Evolutionary conservation across 805 yeast genomes (phyloP), one percentile per base, ranked within the genome.

Genomic region (Hanseniaspora lindneri): DNA sequence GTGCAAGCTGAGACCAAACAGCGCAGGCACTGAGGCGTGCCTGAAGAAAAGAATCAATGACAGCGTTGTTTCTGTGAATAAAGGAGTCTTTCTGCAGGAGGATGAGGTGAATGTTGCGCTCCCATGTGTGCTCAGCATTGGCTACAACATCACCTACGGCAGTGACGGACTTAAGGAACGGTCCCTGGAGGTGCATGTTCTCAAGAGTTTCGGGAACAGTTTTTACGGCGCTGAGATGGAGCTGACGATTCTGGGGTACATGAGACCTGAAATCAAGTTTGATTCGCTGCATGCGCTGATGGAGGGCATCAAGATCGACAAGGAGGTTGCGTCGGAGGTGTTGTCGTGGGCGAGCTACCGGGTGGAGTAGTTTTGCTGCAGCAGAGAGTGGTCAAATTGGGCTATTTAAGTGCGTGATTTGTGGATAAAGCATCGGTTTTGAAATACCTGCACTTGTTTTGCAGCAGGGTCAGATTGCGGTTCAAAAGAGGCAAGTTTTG

Each of bases 111-210:
- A 70, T 44, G 64, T 17, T 4, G 21, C 66, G 17, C 67, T 77
- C 23, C 96, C 96, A 0, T 86, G 87, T 80, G 98, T 92, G 8
- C 81, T 89, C 84, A 84, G 95, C 8, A 72, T 92, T 17, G 99
- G 99, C 1, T 85, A 87, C 83, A 92, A 92, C 60, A 97, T 98
- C 33, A 89, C 80, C 61, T 92, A 77, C 66, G 74, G 79, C 23
- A 41, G 39, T 10, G 25, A 39, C 6, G 88, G 92, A 63, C 23
- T 49, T 17, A 70, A 75, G 43, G 74, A 74, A 56, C 85, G 84
- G 64, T 79, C 95, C 0, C 94, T 92, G 3, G 94, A 92, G 58
- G 69, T 92, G 20, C 96, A 92, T 63, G 73, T 92, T 4, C 70
- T 92, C 48, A 94, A 86, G 65, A 66, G 79, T 37, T 92, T 87